phyloP scores from a whole-genome alignment of 441 rosid genomes.

The Kokia cookei region DNA sequence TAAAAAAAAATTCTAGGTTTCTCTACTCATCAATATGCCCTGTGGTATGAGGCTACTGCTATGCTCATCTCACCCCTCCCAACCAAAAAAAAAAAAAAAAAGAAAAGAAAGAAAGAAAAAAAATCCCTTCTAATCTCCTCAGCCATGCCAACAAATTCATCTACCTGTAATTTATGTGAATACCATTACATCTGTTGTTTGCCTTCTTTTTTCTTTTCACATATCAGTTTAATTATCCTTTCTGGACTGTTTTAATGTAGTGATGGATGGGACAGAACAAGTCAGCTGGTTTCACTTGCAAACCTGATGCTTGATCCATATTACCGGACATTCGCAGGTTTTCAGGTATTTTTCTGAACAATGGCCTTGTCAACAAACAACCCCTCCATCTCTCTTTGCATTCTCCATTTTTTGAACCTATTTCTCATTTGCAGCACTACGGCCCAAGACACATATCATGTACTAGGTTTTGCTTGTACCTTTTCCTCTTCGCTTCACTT shows the following conservation, averaged over 20 bases:
- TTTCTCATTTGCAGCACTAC: not conserved
- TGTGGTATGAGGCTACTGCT: not conserved
- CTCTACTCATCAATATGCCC: not conserved
- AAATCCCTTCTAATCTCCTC: not conserved
- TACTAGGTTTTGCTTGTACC: not conserved
- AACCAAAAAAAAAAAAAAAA: not conserved
- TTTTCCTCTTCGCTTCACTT: not conserved
- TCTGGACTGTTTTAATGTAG: constrained; percentile 35
- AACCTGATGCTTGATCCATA: constrained; percentile 93
- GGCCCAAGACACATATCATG: not conserved
- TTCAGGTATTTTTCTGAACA: constrained; percentile 62
- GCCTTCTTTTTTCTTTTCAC: not conserved
- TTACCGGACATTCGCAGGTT: constrained; percentile 89
- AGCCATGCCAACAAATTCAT: not conserved
- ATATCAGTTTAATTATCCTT: not conserved
- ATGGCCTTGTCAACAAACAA: not conserved
- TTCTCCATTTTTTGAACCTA: not conserved
- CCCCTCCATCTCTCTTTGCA: not conserved
- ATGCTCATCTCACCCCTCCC: not conserved
- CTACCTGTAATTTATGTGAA: not conserved
- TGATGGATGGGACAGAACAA: constrained; percentile 99
- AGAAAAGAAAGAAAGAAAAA: not conserved
- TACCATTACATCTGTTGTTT: not conserved
- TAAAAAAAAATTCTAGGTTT: not conserved
- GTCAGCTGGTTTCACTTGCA: constrained; percentile 94